Conservation (phyloP, 345 rosid species). For the Eucalyptus marginata region DNA sequence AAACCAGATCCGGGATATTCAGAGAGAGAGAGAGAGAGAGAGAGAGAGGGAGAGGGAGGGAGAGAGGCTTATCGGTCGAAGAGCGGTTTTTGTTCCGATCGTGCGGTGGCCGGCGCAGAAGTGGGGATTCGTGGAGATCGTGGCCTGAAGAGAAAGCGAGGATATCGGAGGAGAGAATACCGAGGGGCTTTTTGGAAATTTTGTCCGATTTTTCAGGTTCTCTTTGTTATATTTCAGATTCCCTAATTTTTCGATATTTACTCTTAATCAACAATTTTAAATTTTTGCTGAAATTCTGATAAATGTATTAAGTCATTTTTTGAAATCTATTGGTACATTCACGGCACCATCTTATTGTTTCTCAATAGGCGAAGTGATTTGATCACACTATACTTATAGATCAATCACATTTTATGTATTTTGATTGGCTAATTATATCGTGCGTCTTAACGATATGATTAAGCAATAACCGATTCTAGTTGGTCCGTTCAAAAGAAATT, state of each 20-base stretch:
- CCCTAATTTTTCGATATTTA: background rate
- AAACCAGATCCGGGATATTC: background rate
- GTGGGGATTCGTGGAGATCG: background rate
- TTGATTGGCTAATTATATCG: rapidly evolving
- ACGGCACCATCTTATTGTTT: rapidly evolving
- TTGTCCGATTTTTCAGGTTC: background rate
- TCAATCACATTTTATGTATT: too few relatives aligned
- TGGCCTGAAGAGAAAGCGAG: background rate
- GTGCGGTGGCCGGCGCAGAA: background rate
- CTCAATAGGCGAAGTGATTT: background rate
- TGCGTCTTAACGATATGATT: background rate
- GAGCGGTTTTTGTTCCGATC: background rate
- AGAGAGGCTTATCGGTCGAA: background rate
- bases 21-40: background rate
- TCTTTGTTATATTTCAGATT: background rate
- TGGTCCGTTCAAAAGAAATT: too few relatives aligned
- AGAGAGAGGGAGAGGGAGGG: background rate
- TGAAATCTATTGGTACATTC: too few relatives aligned
- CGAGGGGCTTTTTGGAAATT: background rate
- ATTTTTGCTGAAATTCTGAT: background rate
- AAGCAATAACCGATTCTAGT: rapidly evolving
- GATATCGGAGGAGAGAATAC: background rate
- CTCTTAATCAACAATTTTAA: background rate
- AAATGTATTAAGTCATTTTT: background rate
- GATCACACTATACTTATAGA: background rate